These are phyloP conservation scores for Radiomyces spectabilis DNA, from an alignment of 192 early-diverging fungal genomes.

Conservation along the genomic window DNA sequence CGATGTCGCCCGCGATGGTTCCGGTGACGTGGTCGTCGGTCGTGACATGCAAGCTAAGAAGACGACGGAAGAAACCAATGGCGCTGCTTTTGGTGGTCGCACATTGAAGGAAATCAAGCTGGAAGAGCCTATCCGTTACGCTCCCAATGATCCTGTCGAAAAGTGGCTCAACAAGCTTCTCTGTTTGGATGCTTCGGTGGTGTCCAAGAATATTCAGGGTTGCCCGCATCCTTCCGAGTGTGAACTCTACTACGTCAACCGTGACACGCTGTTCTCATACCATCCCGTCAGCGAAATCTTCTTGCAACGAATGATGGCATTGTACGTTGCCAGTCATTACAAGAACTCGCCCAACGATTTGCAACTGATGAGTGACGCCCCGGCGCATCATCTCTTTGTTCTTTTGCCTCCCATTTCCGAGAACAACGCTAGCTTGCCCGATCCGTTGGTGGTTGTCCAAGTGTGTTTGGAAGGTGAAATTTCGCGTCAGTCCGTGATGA, in stretches of 20 bases:
- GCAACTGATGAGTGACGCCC: constrained; percentile 96
- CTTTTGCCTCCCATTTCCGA: constrained; percentile 84
- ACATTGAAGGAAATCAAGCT: constrained; percentile 86
- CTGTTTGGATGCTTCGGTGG: constrained; percentile 83
- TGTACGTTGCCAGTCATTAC: constrained; percentile 98
- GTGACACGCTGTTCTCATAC: constrained; percentile 97
- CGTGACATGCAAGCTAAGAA: constrained; percentile 52
- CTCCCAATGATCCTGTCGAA: constrained; percentile 78
- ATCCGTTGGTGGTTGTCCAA: constrained; percentile 86
- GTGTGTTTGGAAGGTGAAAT: constrained; percentile 93
- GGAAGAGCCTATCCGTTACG: constrained; percentile 94
- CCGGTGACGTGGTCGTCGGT: constrained; percentile 32
- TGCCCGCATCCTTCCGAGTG: constrained; percentile 92
- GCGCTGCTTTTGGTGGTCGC: constrained; percentile 45
- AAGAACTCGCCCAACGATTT: constrained; percentile 99
- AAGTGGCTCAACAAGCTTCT: constrained; percentile 93
- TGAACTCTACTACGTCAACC: constrained; percentile 93
- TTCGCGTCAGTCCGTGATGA: constrained; percentile 76
- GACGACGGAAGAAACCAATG: constrained; percentile 24
- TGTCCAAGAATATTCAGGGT: constrained; percentile 65
- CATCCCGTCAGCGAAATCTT: constrained; percentile 96
- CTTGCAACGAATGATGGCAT: constrained; percentile 93
- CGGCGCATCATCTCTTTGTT: constrained; percentile 96
- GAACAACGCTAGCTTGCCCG: constrained; percentile 66
- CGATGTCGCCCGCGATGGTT: background rate